Conservation (phyloP, 345 rosid genomes). For the Eucalyptus regnans region DNA sequence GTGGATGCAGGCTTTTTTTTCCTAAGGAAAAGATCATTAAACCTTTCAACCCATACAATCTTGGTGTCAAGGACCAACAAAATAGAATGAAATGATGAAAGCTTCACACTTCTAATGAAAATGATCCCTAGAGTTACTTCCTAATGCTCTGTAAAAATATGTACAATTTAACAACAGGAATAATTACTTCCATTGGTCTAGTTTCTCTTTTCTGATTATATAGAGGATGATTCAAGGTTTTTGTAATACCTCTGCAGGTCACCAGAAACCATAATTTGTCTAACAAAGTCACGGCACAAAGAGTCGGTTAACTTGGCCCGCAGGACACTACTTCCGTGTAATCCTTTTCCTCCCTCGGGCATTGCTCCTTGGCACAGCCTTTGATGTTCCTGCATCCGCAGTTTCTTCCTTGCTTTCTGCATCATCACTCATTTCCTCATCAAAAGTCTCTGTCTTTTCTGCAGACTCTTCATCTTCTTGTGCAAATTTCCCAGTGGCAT, state of each 20-base stretch:
- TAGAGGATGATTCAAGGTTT: neutral
- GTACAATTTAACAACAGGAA: neutral
- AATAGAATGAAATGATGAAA: neutral
- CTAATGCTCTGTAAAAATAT: neutral
- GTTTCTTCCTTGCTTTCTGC: conserved; percentile 29
- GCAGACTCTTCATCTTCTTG: conserved; percentile 37
- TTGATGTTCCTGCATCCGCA: conserved; percentile 18
- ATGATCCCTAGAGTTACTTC: neutral
- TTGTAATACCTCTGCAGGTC: neutral
- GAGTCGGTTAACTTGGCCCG: neutral
- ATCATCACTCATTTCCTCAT: conserved; percentile 24
- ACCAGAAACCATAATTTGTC: neutral
- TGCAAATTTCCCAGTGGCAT: conserved; percentile 13
- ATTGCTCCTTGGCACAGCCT: conserved; percentile 9
- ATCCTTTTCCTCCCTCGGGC: conserved; percentile 34
- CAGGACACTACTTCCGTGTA: conserved; percentile 4
- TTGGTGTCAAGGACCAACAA: neutral
- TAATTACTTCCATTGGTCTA: neutral
- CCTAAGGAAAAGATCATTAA: neutral
- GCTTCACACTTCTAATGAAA: neutral
- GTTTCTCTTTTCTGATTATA: neutral
- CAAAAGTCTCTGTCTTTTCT: conserved; percentile 55
- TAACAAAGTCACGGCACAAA: neutral
- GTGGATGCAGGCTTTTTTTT: neutral
- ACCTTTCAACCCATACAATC: neutral